These are phyloP conservation scores for Vararia minispora DNA, from an alignment of 768 basidiomycete genomes.

Conservation along the genomic window DNA sequence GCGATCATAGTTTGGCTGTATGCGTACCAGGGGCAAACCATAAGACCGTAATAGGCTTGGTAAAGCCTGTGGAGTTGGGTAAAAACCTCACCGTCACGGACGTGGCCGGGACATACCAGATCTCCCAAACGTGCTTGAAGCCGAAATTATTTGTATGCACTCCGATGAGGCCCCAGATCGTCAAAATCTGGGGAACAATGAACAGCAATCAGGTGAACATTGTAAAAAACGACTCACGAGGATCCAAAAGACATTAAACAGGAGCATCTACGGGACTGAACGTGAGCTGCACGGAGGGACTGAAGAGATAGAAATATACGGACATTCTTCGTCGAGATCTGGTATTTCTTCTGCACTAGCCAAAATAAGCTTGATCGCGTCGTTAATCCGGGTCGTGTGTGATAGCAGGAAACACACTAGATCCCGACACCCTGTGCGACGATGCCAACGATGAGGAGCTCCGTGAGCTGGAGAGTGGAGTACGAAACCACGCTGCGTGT, in stretches of 20 bases:
- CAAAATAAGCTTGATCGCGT: conserved; percentile 40
- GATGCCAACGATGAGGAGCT: conserved; percentile 57
- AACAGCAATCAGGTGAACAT: neutral
- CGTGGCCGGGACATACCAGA: conserved; percentile 51
- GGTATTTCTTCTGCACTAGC: conserved; percentile 55
- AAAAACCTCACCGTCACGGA: no score
- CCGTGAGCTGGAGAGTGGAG: conserved; percentile 59
- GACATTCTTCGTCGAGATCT: conserved; percentile 54
- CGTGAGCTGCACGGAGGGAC: neutral
- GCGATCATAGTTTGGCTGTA: conserved; percentile 80
- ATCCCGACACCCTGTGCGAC: conserved; percentile 55
- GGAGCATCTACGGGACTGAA: conserved; percentile 42
- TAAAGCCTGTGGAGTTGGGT: conserved; percentile 35
- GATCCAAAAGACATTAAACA: conserved; percentile 65
- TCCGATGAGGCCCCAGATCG: conserved; percentile 70
- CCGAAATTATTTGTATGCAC: conserved; percentile 64
- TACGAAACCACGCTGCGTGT: conserved; percentile 56
- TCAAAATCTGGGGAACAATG: conserved; percentile 34
- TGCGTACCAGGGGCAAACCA: conserved; percentile 75
- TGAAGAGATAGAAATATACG: conserved; percentile 6
- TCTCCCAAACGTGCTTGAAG: conserved; percentile 78
- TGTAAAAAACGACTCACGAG: conserved; percentile 28
- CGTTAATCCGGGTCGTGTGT: neutral
- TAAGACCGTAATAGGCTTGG: conserved; percentile 58
- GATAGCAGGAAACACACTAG: conserved; percentile 33